A percentile compares a stretch with the other conserved stretches of the same genome.
These are phyloP conservation scores for Pneumocystis carinii DNA, from an alignment of 1,139 yeast genomes.

Conservation along the genomic window DNA sequence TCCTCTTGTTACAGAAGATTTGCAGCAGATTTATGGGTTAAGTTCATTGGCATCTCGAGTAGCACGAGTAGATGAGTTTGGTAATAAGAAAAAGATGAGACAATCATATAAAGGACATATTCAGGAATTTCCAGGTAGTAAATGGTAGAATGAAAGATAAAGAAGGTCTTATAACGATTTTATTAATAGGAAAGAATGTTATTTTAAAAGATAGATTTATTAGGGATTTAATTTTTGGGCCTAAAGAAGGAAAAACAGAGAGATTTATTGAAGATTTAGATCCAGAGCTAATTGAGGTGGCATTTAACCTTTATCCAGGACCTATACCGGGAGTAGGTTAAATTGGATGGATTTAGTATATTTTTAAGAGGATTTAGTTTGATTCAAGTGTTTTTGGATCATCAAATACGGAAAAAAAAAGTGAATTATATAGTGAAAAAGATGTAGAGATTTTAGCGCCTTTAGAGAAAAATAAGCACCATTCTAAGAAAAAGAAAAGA, in stretches of 20 bases:
- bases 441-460: not conserved
- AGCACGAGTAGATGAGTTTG: slow-evolving; percentile 8
- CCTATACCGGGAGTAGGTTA: not conserved
- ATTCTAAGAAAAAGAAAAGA: not conserved
- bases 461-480: not conserved
- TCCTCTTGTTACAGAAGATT: slow-evolving; percentile 6
- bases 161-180: no score
- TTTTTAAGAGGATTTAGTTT: not conserved
- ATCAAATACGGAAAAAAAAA: not conserved
- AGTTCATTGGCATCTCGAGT: slow-evolving; percentile 7
- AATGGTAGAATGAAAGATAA: not conserved
- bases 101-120: not conserved
- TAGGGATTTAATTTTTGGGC: not conserved
- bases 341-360: not conserved
- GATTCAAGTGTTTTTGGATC: not conserved
- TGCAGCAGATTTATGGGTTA: slow-evolving; percentile 5
- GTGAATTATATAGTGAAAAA: not conserved
- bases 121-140: not conserved
- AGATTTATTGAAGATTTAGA: not conserved
- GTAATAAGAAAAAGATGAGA: slow-evolving; percentile 4
- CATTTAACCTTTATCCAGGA: not conserved
- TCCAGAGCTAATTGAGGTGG: not conserved
- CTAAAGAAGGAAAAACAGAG: not conserved
- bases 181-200: not conserved
- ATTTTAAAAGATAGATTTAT: not conserved